Base-by-base conservation (phyloP, 2,329 filamentous ascomycete species). In the Diaporthe caulivora region DNA sequence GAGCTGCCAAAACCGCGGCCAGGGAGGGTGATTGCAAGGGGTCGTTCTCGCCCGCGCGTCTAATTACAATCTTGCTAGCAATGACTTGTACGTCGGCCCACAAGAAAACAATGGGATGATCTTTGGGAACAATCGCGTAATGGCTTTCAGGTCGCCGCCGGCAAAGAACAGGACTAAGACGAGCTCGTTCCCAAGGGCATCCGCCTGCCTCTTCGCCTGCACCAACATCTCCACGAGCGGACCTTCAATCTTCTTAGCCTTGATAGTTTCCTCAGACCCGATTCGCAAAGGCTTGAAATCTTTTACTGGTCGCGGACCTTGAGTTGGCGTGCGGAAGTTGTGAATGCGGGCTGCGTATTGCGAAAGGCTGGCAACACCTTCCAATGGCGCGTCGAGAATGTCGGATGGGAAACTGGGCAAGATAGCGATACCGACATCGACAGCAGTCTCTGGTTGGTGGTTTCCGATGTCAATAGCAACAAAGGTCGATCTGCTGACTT, bases 261-360 rank as follows among this genome's bases (percentile, higher is more conserved):
- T 18, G 18, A 68, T 26, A 34, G 21, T 53, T 53, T 68, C 64
- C 47, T 68, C 64, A 3, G 47, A 40, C 54, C 64, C 64, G 3
- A 49, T 53, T 10, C 64, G 44, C 54, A 68, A 37, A 24, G 42
- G 47, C 13, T 53, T 47, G 17, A 51, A 58, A 40, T 26, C 34
- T 26, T 3, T 54, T 1, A 51, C 47, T 42, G 47, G 44, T 9
- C 4, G 40, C n/a, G 62, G 40, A 18, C 64, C 55, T 26, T 58
- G 55, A 42, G 55, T 42, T 53, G 44, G 64, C 47, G 42, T 68
- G 37, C 64, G 18, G 13, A 68, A 53, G 29, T 68, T 68, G 8
- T 68, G 64, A 15, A 68, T 68, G 3, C 15, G 26, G 21, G 64
- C 64, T 54, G 31, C 64, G 29, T 53, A 54, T 40, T 49, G n/a